Evolutionary conservation across 306 rosid species (phyloP).

Genomic region (Rubus idaeus): DNA sequence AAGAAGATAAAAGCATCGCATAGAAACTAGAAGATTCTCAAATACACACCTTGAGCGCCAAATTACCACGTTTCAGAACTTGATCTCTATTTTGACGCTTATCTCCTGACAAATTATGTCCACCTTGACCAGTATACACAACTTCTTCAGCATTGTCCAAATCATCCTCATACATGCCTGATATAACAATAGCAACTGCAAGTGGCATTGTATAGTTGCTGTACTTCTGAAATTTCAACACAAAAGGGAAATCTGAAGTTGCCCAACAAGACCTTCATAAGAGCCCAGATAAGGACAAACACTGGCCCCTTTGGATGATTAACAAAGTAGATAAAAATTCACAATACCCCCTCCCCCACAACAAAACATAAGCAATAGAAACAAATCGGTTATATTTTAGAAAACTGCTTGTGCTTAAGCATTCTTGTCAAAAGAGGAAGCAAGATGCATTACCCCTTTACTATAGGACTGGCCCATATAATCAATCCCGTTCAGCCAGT

Average conservation of each 20-base stretch:
- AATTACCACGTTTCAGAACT: conserved; percentile 72
- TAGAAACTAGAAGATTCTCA: neutral
- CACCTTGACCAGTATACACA: conserved; percentile 97
- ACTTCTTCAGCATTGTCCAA: conserved; percentile 92
- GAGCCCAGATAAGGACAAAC: neutral
- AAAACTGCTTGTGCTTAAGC: neutral
- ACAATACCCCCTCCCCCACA: neutral
- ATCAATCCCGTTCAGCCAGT: conserved; percentile 96
- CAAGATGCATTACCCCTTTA: conserved; percentile 57
- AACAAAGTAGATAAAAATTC: neutral
- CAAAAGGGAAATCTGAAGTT: conserved; percentile 1
- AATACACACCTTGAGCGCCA: conserved; percentile 83
- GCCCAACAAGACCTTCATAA: neutral
- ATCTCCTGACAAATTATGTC: conserved; percentile 80
- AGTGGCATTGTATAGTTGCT: conserved; percentile 52
- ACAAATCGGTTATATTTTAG: neutral
- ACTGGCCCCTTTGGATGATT: neutral
- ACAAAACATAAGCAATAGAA: neutral
- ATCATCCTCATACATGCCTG: conserved; percentile 98
- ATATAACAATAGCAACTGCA: conserved; percentile 86
- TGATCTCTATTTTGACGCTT: conserved; percentile 84
- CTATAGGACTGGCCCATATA: conserved; percentile 63
- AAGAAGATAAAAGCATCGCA: neutral
- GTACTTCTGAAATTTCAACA: conserved; percentile 44
- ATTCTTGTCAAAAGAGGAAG: neutral